Evolutionary conservation across 495 filamentous ascomycete species (phyloP).

Genomic region (Tuber magnatum): DNA sequence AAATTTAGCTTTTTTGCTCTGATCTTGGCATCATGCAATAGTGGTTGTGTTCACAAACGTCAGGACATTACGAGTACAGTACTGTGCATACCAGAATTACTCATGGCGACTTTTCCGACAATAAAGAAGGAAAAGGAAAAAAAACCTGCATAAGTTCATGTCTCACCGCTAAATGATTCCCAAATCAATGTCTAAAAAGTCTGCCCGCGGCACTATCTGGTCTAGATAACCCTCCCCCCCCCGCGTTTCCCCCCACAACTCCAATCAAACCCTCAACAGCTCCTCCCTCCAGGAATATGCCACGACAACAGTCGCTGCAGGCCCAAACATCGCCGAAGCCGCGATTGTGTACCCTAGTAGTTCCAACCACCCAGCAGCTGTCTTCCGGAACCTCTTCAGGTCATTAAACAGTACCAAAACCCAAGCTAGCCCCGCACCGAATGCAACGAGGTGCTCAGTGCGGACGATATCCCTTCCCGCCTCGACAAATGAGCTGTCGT

Average conservation of each 20-base stretch:
- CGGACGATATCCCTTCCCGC: background rate
- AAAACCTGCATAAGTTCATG: background rate
- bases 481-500: constrained; percentile 4
- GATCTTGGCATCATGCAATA: no score
- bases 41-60: no score
- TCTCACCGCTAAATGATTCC: background rate
- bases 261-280: background rate
- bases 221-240: background rate
- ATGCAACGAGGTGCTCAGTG: constrained; percentile 8
- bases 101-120: constrained; percentile 2
- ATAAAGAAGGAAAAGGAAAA: background rate
- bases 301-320: constrained; percentile 8
- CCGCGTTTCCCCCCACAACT: background rate
- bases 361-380: constrained; percentile 1
- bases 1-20: no score
- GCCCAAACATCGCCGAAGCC: constrained; percentile 13
- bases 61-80: no score
- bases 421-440: constrained; percentile 17
- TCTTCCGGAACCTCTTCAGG: constrained; percentile 12
- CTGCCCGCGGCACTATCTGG: background rate
- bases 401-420: constrained; percentile 15
- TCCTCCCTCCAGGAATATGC: constrained; percentile 27
- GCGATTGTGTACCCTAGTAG: background rate
- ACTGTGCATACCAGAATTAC: background rate
- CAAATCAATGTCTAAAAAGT: background rate